Base-by-base conservation (phyloP, 2,329 filamentous ascomycete genomes). In the Alternaria ethzedia region DNA sequence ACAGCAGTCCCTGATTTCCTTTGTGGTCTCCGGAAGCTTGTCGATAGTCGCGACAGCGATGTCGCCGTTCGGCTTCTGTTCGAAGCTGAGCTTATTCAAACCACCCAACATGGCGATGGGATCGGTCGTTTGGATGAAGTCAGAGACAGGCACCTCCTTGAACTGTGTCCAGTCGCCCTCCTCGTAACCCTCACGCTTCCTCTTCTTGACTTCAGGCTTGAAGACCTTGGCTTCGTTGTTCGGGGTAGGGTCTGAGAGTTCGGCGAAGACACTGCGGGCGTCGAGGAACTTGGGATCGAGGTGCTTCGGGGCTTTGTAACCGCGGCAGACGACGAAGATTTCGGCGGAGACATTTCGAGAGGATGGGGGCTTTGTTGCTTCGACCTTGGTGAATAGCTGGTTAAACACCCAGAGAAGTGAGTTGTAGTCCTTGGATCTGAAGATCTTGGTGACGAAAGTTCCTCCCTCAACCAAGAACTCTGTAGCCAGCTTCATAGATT, bases 171-270 rank as follows among this genome's bases (percentile, higher is more conserved):
- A 97, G 70, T 99, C 94, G 36, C 93, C 95, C 80, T 99, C 96
- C 70, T 98, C 95, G 70, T 99, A 99, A 85, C 96, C 96, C 47
- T 97, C 95, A 84, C 96, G 87, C 87, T 97, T 98, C 62, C 96
- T 86, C 88, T 97, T 99, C 86, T 98, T 99, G 77, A 93, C 86
- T 78, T 99, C 96, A 0, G 96, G 96, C 70, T 99, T 97, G 85
- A 95, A 99, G 3, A 99, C 96, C 79, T 97, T 97, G 43, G 96
- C 96, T 79, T 99, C 96, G 71, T 98, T 96, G 80, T 98, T 99
- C 2, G 94, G 93, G 0, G 90, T 91, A 2, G 92, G 89, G 61
- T 91, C 92, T 30, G 91, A 85, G n/a, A 97, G 84, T 79, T 99
- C 96, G 30, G 94, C 94, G 75, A 99, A 99, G 28, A 98, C 96